Percentiles rank a stretch among this genome's conserved stretches.
Conservation (phyloP, 345 rosid genomes). For the Rhizophora apiculata region DNA sequence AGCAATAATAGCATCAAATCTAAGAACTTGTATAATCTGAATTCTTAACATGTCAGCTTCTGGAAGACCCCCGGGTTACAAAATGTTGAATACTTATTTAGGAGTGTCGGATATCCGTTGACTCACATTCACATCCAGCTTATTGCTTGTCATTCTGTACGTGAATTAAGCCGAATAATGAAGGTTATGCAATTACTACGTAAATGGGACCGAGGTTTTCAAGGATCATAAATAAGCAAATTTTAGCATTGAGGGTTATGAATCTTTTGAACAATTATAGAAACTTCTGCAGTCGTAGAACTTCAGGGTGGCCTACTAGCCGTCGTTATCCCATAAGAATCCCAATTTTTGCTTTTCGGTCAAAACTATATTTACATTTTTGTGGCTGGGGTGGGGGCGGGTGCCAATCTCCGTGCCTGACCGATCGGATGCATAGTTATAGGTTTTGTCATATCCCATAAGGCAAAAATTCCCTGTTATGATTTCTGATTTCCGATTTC, state of each 20-base stretch:
- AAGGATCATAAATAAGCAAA: neutral
- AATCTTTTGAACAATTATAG: neutral
- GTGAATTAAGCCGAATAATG: neutral
- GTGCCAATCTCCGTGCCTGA: no score
- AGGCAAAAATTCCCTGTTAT: neutral
- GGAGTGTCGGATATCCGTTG: conserved; percentile 4
- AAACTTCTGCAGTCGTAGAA: neutral
- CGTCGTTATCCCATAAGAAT: neutral
- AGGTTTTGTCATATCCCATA: conserved; percentile 6
- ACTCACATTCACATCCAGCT: conserved; percentile 12
- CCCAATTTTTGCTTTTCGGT: neutral
- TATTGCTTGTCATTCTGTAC: neutral
- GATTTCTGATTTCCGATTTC: neutral
- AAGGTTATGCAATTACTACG: no score
- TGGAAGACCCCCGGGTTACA: no score
- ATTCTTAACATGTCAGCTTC: neutral
- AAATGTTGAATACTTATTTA: no score
- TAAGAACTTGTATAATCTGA: neutral
- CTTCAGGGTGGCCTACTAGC: neutral
- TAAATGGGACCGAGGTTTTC: neutral
- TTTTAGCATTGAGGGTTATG: neutral
- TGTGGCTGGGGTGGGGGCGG: no score
- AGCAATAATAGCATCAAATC: no score
- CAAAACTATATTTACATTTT: neutral
- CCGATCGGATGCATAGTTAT: neutral